Evolutionary conservation across 768 basidiomycete species (phyloP), one percentile per base, ranked within the genome.

Genomic region (Phaffia australis): DNA sequence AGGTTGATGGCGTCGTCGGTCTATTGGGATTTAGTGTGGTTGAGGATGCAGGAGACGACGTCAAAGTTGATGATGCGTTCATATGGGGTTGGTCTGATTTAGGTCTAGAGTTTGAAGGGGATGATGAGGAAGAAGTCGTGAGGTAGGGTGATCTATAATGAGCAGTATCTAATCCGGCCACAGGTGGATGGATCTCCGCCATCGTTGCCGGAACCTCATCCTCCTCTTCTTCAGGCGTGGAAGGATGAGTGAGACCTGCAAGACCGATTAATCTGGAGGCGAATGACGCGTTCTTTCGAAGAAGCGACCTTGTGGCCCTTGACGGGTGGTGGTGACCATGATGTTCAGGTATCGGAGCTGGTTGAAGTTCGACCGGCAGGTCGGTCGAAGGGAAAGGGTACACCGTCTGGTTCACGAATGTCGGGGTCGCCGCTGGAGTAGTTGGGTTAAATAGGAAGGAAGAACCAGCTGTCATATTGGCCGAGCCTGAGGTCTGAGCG

Each of bases 121-220:
- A 52, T 47, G 5, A 50, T 55, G 9, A 15, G 18, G 15, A 25
- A 48, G 16, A 46, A 56, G 9, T 47, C 35, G 63, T 56, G 60
- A 56, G 66, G 55, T 67, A 67, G 21, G 66, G 66, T 5, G 66
- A 54, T 1, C 25, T 60, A 50, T 67, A 67, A 11, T 67, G 66
- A 11, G 66, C 66, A 16, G 52, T 63, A 50, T 60, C 55, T n/a
- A 67, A 57, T 4, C 51, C 60, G 54, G 25, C 32, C 21, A 60
- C 35, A 0, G 60, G 60, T n/a, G 63, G 63, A 47, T 63, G 63
- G n/a, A 55, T 29, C 50, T 63, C 52, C 15, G 48, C 47, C 14
- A 30, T 25, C 35, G 35, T 42, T 42, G 35, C 11, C 35, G 35
- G 35, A 11, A 42, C 35, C 6, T 42, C 35, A 42, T 42, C 35